Conservation (phyloP, 192 early-diverging fungal genomes). For the Coemansia erecta region DNA sequence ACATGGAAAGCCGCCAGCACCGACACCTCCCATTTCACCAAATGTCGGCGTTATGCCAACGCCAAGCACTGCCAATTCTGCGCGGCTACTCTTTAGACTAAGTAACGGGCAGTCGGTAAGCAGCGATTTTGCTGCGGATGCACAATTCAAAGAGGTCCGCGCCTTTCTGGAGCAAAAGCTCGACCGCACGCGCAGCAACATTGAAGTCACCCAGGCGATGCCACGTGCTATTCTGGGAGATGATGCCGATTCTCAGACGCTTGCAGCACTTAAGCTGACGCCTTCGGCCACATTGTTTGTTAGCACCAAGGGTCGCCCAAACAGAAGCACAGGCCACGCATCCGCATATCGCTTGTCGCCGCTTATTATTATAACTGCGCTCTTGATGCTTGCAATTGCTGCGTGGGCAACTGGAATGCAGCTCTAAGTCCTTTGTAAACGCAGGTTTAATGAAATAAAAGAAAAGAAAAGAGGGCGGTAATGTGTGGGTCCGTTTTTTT, state of each 20-base stretch:
- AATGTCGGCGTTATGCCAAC: too few species aligned
- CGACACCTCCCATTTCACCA: too few species aligned
- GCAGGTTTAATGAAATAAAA: too few species aligned
- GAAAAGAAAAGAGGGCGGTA: too few species aligned
- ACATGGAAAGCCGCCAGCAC: not conserved
- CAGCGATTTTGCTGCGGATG: not conserved
- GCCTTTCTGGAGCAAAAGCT: not conserved
- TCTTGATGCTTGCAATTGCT: too few species aligned
- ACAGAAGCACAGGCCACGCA: not conserved
- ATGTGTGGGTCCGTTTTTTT: too few species aligned
- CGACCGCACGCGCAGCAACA: not conserved
- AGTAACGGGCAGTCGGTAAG: not conserved
- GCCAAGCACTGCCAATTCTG: too few species aligned
- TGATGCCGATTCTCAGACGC: slow-evolving; percentile 6
- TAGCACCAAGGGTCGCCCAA: not conserved
- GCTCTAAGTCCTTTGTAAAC: too few species aligned
- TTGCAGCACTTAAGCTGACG: slow-evolving; percentile 19
- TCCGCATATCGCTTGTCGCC: not conserved
- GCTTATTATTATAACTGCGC: not conserved
- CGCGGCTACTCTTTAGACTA: not conserved
- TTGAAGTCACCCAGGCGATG: not conserved
- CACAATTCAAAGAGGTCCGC: not conserved
- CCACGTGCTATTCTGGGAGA: not conserved
- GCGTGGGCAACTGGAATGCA: too few species aligned
- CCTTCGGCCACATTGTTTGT: slow-evolving; percentile 31